Conservation (phyloP, 352 stramenopile species). For the Thraustochytrium striatum region DNA sequence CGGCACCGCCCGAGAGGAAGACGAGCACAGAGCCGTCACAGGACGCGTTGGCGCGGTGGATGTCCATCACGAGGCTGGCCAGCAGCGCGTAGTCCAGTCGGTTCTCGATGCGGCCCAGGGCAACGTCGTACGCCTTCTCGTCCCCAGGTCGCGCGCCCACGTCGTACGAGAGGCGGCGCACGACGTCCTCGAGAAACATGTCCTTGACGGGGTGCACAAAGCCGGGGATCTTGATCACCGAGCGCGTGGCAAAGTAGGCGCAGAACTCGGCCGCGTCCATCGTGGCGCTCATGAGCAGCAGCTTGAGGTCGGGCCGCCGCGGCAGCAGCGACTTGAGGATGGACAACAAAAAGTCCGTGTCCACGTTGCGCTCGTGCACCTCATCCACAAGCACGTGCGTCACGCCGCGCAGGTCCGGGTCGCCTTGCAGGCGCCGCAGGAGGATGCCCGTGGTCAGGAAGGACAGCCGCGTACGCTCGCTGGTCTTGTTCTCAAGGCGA, state of each 20-base stretch:
- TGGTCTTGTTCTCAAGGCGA: constrained; percentile 68
- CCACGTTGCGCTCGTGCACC: constrained; percentile 92
- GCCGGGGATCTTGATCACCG: constrained; percentile 43
- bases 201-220: constrained; percentile 87
- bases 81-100: constrained; percentile 43
- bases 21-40: constrained; percentile 73
- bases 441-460: constrained; percentile 77
- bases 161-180: constrained; percentile 53
- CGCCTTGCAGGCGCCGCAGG: constrained; percentile 79
- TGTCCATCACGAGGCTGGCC: constrained; percentile 33
- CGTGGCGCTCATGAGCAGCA: constrained; percentile 90
- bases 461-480: constrained; percentile 21
- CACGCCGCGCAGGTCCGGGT: constrained; percentile 74
- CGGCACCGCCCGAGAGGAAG: constrained; percentile 87
- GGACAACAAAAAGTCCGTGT: constrained; percentile 92
- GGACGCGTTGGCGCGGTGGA: constrained; percentile 26
- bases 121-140: not conserved
- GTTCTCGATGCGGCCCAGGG: not conserved
- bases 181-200: constrained; percentile 88
- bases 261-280: constrained; percentile 92
- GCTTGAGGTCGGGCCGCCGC: constrained; percentile 38
- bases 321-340: constrained; percentile 67
- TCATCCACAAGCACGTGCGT: constrained; percentile 97
- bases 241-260: constrained; percentile 73
- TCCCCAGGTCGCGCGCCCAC: not conserved